Percentiles rank a stretch among this genome's conserved stretches.
Conservation (phyloP, 1,284 basidiomycete genomes). For the Singerocomus inundabilis region DNA sequence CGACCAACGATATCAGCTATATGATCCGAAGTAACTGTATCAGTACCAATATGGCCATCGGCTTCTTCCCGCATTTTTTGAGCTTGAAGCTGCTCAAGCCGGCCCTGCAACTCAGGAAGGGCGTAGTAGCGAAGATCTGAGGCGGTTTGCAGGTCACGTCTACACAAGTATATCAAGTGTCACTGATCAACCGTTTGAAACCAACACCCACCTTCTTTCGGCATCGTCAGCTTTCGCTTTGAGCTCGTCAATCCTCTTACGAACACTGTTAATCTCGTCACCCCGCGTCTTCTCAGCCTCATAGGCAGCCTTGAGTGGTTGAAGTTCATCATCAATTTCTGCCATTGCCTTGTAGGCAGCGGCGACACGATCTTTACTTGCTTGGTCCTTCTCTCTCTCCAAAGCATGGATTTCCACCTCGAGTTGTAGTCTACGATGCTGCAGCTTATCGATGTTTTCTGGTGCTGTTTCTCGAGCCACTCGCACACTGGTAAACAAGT, state of each 20-base stretch:
- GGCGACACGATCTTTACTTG: conserved; percentile 86
- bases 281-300: conserved; percentile 88
- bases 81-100: conserved; percentile 67
- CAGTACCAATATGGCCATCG: conserved; percentile 52
- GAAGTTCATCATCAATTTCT: conserved; percentile 87
- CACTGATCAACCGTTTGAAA: not conserved
- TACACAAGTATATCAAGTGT: conserved; percentile 22
- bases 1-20: conserved; percentile 89
- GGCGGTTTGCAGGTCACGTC: conserved; percentile 80
- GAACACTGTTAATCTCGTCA: conserved; percentile 80
- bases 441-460: conserved; percentile 93
- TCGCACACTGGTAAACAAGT: conserved; percentile 60
- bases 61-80: conserved; percentile 75
- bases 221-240: conserved; percentile 94
- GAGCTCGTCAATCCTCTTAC: conserved; percentile 88
- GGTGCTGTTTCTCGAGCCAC: conserved; percentile 94
- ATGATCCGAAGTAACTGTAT: conserved; percentile 85
- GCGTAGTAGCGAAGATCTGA: conserved; percentile 94
- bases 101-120: conserved; percentile 85
- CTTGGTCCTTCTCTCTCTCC: conserved; percentile 89
- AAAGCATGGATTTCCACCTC: conserved; percentile 96
- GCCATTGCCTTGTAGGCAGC: conserved; percentile 79
- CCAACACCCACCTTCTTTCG: conserved; percentile 67
- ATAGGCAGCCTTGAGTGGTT: conserved; percentile 85
- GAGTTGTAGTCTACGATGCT: conserved; percentile 88